These are phyloP conservation scores for Globisporangium abappressorium DNA, from an alignment of 352 stramenopile species.

Conservation along the genomic window DNA sequence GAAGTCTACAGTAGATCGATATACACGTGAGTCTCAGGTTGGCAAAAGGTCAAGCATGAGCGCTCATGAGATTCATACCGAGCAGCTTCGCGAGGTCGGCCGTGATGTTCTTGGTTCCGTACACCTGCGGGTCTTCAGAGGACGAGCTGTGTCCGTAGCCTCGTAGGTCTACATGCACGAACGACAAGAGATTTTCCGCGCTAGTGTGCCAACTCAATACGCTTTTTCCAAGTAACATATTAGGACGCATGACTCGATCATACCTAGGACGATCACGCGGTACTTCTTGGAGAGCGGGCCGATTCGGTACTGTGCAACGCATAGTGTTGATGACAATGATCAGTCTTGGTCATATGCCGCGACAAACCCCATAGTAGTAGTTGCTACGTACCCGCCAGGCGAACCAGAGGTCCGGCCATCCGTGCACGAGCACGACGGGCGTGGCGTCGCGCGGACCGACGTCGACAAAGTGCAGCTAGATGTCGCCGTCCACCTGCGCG, in stretches of 20 bases:
- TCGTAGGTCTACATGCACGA: slow-evolving; percentile 26
- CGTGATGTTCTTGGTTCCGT: slow-evolving; percentile 48
- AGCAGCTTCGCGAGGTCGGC: slow-evolving; percentile 37
- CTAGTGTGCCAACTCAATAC: not conserved
- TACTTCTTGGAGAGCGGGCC: slow-evolving; percentile 40
- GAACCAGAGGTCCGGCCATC: slow-evolving; percentile 60
- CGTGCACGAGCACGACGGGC: slow-evolving; percentile 55
- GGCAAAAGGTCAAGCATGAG: not conserved
- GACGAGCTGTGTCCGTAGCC: slow-evolving; percentile 50
- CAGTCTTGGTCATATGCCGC: no score
- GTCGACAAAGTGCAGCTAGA: slow-evolving; percentile 32
- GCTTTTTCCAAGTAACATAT: not conserved
- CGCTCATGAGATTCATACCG: slow-evolving; percentile 13
- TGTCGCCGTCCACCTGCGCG: slow-evolving; percentile 9
- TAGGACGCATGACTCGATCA: not conserved
- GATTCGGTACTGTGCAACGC: slow-evolving; percentile 39
- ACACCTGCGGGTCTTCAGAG: slow-evolving; percentile 27
- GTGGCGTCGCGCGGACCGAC: slow-evolving; percentile 37
- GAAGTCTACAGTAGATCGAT: slow-evolving; percentile 21
- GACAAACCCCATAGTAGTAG: not conserved
- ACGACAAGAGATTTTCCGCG: not conserved
- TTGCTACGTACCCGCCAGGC: slow-evolving; percentile 42
- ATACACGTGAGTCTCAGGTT: not conserved
- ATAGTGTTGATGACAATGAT: not conserved
- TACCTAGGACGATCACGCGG: slow-evolving; percentile 41